Evolutionary conservation across 2,329 filamentous ascomycete species (phyloP), one percentile per base, ranked within the genome.

Genomic region (Cyclaneusma minus): DNA sequence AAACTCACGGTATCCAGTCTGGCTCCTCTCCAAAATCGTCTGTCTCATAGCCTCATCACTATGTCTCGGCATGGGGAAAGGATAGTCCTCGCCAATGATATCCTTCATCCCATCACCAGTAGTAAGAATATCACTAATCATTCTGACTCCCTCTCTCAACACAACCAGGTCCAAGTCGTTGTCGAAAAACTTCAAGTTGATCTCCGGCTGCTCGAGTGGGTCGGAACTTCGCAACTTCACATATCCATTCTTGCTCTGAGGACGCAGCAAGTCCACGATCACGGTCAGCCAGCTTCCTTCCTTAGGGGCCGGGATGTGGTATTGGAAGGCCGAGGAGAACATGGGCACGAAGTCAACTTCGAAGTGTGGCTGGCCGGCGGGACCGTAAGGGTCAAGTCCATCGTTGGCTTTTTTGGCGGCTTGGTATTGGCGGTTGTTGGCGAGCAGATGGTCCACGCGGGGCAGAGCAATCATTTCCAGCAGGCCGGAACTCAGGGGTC

Each of bases 271-370:
- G 29, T 60, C 58, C 6, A 63, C 58, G 27, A 75, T 62, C 2
- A 74, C 58, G 1, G 64, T 72, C 29, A 68, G 49, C 44, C 64
- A 64, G 38, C 53, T 52, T 0, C 65, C 67, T 36, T 43, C 32
- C 1, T 36, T 37, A 1, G 57, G 58, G 1, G 42, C 45, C 0
- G 55, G 56, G 24, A 51, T 52, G 32, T 62, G 57, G 55, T 56
- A 61, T 37, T 62, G 58, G 46, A 60, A 62, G 4, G 56, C 55
- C 20, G 46, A 47, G 15, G 48, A 47, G 41, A 73, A 74, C 52
- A 73, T 58, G 27, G 55, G 51, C 7, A 75, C 60, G 37, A 74
- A 74, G 46, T 74, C 68, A 17, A 70, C 54, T 46, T 71, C 65
- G 35, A 71, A 70, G 35, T 71, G 66, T 14, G 67, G 66, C 43